Evolutionary conservation across 2,329 filamentous ascomycete genomes (phyloP).

Genomic region (Blumeria hordei): DNA sequence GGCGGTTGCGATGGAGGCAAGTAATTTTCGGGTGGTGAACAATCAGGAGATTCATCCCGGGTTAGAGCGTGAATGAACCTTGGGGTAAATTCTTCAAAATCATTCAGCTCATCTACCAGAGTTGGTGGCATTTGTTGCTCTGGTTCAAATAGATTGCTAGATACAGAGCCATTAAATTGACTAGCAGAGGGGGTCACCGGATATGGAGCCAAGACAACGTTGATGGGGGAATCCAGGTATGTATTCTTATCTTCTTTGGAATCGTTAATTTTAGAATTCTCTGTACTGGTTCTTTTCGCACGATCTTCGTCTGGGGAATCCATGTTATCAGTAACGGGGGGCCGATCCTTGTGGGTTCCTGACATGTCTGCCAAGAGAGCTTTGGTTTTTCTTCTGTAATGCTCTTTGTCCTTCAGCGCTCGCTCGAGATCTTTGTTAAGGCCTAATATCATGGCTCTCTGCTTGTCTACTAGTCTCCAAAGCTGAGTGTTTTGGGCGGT

Average conservation of each 20-base stretch:
- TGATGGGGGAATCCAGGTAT: constrained; percentile 28
- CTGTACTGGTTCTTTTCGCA: neutral
- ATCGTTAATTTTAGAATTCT: neutral
- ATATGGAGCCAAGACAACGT: constrained; percentile 34
- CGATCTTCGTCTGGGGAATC: too few relatives aligned
- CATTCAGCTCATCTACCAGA: too few relatives aligned
- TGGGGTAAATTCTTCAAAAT: too few relatives aligned
- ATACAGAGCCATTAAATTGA: neutral
- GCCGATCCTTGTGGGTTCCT: too few relatives aligned
- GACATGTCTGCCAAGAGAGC: constrained; percentile 20
- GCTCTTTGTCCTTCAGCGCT: constrained; percentile 79
- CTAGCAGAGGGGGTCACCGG: constrained; percentile 31
- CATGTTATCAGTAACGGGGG: too few relatives aligned
- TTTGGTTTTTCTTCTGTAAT: constrained; percentile 75
- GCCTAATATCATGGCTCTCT: constrained; percentile 76
- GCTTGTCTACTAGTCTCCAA: constrained; percentile 92
- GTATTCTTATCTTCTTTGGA: neutral
- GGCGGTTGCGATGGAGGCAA: too few relatives aligned
- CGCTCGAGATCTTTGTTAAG: constrained; percentile 87
- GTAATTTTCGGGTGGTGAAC: too few relatives aligned
- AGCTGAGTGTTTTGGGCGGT: constrained; percentile 77
- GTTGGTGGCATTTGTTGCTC: neutral
- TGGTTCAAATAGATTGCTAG: neutral
- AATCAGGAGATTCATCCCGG: too few relatives aligned
- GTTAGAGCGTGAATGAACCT: too few relatives aligned